A percentile compares a stretch with the other conserved stretches of the same genome.
These are phyloP conservation scores for Mytilinidion resinicola DNA, from an alignment of 495 filamentous ascomycete species.

Conservation along the genomic window DNA sequence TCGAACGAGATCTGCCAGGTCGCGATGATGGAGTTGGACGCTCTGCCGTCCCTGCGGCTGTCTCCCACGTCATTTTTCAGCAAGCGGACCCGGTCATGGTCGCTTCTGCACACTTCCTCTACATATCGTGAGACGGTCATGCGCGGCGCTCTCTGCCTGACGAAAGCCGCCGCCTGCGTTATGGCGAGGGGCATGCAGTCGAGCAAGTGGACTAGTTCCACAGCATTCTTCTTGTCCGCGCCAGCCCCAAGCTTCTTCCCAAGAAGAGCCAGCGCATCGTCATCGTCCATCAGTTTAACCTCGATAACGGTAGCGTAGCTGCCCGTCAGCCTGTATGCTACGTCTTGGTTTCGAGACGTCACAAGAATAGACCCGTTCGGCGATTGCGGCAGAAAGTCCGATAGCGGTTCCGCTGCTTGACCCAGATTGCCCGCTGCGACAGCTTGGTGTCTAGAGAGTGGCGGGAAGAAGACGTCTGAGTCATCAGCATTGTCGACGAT, in stretches of 20 bases:
- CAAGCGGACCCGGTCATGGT: conserved; percentile 35
- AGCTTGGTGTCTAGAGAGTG: not conserved
- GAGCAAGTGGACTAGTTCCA: conserved; percentile 8
- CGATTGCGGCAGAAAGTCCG: conserved; percentile 1
- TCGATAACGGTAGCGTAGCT: conserved; percentile 34
- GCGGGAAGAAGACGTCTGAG: not conserved
- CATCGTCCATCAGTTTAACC: conserved; percentile 34
- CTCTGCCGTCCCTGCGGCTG: conserved; percentile 38
- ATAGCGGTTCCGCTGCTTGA: not conserved
- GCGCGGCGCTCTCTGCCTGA: conserved; percentile 17
- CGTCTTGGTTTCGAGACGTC: conserved; percentile 4
- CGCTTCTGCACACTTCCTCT: conserved; percentile 35
- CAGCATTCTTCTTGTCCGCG: conserved; percentile 5
- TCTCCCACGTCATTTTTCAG: conserved; percentile 38
- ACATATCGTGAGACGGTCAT: conserved; percentile 37
- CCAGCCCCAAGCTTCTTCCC: conserved; percentile 36
- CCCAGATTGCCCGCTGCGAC: not conserved
- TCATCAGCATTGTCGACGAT: conserved; percentile 19
- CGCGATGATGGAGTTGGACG: conserved; percentile 6
- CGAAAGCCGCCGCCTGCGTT: not conserved
- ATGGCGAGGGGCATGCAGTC: conserved; percentile 3
- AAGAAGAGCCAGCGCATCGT: conserved; percentile 35
- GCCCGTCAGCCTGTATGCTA: conserved; percentile 27
- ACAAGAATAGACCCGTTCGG: conserved; percentile 11
- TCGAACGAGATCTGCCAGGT: conserved; percentile 35